Conservation (phyloP, 2,329 filamentous ascomycete species). For the Neurospora crassa region DNA sequence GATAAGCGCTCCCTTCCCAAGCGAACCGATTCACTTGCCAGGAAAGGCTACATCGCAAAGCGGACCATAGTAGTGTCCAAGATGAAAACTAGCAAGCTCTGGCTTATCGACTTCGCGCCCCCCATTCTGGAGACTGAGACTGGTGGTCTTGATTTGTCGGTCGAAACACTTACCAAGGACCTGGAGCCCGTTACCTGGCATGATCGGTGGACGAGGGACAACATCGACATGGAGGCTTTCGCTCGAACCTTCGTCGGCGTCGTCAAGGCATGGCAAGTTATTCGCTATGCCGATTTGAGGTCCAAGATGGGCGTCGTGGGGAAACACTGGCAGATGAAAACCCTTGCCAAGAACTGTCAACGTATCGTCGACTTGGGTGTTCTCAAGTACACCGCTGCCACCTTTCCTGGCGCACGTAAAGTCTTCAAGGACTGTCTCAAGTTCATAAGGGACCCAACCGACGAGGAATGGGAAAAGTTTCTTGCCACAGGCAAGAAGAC, state of each 20-base stretch:
- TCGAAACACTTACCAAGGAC: slow-evolving; percentile 25
- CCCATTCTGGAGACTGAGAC: slow-evolving; percentile 27
- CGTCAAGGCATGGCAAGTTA: slow-evolving; percentile 46
- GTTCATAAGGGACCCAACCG: slow-evolving; percentile 44
- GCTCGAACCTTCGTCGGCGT: slow-evolving; percentile 48
- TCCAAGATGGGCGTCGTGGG: slow-evolving; percentile 46
- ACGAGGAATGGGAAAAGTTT: slow-evolving; percentile 47
- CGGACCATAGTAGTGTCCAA: slow-evolving; percentile 47
- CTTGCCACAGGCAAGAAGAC: slow-evolving; percentile 38
- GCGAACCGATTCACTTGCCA: slow-evolving; percentile 47
- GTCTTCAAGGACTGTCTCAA: slow-evolving; percentile 55
- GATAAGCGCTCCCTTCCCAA: slow-evolving; percentile 56
- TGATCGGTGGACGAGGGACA: slow-evolving; percentile 44
- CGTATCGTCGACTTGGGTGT: slow-evolving; percentile 47
- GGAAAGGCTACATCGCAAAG: slow-evolving; percentile 54
- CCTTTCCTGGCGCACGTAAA: slow-evolving; percentile 35
- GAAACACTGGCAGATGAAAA: slow-evolving; percentile 51
- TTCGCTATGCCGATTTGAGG: slow-evolving; percentile 49
- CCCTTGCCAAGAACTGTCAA: slow-evolving; percentile 47
- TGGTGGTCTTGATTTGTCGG: slow-evolving; percentile 23
- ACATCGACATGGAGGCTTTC: slow-evolving; percentile 48
- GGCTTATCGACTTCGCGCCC: slow-evolving; percentile 47
- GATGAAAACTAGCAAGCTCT: slow-evolving; percentile 54
- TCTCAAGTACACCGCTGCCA: slow-evolving; percentile 47
- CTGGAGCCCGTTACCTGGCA: slow-evolving; percentile 48